Conservation (phyloP, 768 basidiomycete genomes). For the Porpolomopsis calyptriformis region DNA sequence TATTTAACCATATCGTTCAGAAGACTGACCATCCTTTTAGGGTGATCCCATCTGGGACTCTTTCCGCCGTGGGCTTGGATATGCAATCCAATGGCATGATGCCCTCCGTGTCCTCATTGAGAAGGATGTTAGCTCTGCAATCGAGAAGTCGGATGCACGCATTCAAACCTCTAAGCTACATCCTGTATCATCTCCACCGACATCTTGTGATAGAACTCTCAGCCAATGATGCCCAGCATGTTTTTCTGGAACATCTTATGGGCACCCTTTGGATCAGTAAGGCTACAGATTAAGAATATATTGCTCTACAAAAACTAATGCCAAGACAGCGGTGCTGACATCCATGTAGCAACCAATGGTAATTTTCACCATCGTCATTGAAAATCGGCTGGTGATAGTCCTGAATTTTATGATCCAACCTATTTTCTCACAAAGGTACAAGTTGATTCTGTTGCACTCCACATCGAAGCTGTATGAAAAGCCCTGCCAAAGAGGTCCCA, state of each 20-base stretch:
- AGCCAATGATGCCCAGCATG: conserved; percentile 20
- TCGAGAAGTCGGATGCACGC: conserved; percentile 1
- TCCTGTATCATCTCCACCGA: background rate
- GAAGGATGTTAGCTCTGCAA: conserved; percentile 4
- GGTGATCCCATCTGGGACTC: conserved; percentile 18
- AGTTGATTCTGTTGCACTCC: conserved; percentile 15
- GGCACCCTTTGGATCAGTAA: conserved; percentile 14
- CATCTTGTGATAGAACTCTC: background rate
- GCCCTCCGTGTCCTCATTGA: conserved; percentile 13
- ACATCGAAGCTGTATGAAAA: conserved; percentile 11
- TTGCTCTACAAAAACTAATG: background rate
- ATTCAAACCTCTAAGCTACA: background rate
- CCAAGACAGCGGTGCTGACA: conserved; percentile 23
- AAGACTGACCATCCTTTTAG: conserved; percentile 10
- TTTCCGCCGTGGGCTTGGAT: conserved; percentile 18
- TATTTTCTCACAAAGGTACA: conserved; percentile 17
- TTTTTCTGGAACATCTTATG: conserved; percentile 20
- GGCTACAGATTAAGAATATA: conserved; percentile 3
- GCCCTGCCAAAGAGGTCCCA: background rate
- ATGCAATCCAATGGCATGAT: conserved; percentile 22
- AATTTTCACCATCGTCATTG: conserved; percentile 19
- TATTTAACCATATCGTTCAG: background rate
- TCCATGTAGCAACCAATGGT: conserved; percentile 26
- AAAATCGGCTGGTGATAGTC: conserved; percentile 14
- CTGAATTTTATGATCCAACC: conserved; percentile 12